phyloP scores from a whole-genome alignment of 2,329 filamentous ascomycete species.

The Calonectria hawksworthii region DNA sequence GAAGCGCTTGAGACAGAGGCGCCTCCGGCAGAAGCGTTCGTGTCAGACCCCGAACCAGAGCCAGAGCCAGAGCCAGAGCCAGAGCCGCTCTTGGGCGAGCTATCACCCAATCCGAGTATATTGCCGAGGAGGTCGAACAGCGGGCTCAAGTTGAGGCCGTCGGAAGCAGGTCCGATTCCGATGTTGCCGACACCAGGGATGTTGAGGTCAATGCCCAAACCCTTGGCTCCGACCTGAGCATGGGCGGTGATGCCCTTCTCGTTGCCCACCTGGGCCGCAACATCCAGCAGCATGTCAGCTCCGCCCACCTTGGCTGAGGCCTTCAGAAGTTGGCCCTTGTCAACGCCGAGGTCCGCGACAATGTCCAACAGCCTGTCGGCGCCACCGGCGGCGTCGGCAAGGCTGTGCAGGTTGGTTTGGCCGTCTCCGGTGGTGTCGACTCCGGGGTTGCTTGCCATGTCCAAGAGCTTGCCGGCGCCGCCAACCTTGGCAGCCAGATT shows the following conservation, averaged over 20 bases:
- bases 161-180: constrained; percentile 1
- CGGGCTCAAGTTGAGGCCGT: not conserved
- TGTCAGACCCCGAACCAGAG: not conserved
- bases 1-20: not conserved
- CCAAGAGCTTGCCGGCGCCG: not conserved
- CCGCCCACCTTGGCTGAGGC: not conserved
- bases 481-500: not conserved
- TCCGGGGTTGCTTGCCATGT: not conserved
- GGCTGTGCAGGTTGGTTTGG: not conserved
- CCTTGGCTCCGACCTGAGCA: not conserved
- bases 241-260: not conserved
- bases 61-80: not conserved
- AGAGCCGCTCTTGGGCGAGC: not conserved
- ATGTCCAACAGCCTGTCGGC: not conserved
- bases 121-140: not conserved
- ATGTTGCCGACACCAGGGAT: constrained; percentile 1
- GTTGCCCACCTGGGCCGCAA: not conserved
- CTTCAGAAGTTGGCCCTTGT: not conserved
- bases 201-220: constrained; percentile 3
- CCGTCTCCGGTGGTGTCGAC: not conserved
- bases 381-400: not conserved
- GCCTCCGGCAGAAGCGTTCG: not conserved
- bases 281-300: not conserved
- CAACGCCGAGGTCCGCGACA: not conserved
- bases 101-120: not conserved